Evolutionary conservation across 164 flowering plant species (phyloP).

Genomic region (Magnolia changhungtana): DNA sequence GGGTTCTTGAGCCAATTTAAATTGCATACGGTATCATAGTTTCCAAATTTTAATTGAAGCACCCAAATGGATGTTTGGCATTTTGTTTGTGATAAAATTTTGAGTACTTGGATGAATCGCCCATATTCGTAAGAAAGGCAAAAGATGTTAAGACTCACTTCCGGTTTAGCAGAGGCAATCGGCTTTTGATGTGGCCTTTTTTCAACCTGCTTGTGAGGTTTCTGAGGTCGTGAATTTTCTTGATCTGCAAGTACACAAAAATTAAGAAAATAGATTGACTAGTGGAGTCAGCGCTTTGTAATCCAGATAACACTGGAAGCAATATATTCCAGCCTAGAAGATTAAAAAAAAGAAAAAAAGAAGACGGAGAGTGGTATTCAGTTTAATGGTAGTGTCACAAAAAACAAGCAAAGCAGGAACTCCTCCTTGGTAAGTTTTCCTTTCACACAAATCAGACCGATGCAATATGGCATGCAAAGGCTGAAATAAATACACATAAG

Average conservation of each 20-base stretch:
- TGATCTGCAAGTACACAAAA: constrained; percentile 36
- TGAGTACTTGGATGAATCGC: neutral
- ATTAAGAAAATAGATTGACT: neutral
- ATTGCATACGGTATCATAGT: neutral
- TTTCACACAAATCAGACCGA: no score
- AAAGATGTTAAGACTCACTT: constrained; percentile 32
- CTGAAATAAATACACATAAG: no score
- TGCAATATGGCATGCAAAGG: no score
- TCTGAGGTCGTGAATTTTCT: constrained; percentile 30
- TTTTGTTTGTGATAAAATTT: neutral
- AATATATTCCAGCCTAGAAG: neutral
- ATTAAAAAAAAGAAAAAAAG: no score
- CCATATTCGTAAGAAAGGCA: neutral
- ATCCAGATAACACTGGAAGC: neutral
- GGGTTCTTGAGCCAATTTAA: neutral
- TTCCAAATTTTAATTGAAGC: neutral
- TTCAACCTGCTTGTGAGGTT: constrained; percentile 38
- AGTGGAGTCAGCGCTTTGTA: neutral
- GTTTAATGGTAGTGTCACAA: no score
- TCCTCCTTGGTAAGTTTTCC: no score
- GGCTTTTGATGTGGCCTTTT: constrained; percentile 27
- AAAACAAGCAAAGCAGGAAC: no score
- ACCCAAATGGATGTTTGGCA: neutral
- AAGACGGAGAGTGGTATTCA: neutral
- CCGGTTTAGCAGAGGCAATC: constrained; percentile 27